A percentile compares a stretch with the other conserved stretches of the same genome.
These are phyloP conservation scores for Vitis hybrid DNA, from an alignment of 177 flowering plant species.

Conservation along the genomic window DNA sequence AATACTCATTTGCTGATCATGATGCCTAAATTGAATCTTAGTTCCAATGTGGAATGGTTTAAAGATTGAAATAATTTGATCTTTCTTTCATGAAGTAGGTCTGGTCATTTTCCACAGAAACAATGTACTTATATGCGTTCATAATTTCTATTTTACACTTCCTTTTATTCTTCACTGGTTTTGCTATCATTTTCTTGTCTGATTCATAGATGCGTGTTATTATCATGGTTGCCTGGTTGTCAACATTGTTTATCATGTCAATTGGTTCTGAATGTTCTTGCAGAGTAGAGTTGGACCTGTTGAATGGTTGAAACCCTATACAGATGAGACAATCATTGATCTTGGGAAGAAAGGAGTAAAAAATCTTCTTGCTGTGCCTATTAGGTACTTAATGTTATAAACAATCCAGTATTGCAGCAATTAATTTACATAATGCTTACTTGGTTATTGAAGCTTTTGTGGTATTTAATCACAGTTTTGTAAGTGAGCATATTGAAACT, in stretches of 20 bases:
- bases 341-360: constrained; percentile 91
- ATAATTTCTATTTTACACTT: too few relatives aligned
- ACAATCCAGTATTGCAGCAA: background rate
- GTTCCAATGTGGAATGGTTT: too few relatives aligned
- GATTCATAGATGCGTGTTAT: background rate
- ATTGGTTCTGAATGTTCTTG: constrained; percentile 12
- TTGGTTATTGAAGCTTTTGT: background rate
- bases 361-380: constrained; percentile 91
- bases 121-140: too few relatives aligned
- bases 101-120: too few relatives aligned
- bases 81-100: too few relatives aligned
- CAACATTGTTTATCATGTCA: background rate
- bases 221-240: background rate
- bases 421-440: background rate
- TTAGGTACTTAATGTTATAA: constrained; percentile 50
- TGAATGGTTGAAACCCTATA: constrained; percentile 97
- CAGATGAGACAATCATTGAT: constrained; percentile 89
- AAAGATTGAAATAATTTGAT: too few relatives aligned
- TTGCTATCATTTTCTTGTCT: background rate
- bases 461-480: constrained; percentile 54
- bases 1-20: too few relatives aligned
- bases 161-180: too few relatives aligned
- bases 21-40: too few relatives aligned
- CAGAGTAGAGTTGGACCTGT: constrained; percentile 99
- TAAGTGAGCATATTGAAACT: constrained; percentile 92